phyloP scores from a whole-genome alignment of 352 stramenopile genomes.

The Globisporangium cystogenes region DNA sequence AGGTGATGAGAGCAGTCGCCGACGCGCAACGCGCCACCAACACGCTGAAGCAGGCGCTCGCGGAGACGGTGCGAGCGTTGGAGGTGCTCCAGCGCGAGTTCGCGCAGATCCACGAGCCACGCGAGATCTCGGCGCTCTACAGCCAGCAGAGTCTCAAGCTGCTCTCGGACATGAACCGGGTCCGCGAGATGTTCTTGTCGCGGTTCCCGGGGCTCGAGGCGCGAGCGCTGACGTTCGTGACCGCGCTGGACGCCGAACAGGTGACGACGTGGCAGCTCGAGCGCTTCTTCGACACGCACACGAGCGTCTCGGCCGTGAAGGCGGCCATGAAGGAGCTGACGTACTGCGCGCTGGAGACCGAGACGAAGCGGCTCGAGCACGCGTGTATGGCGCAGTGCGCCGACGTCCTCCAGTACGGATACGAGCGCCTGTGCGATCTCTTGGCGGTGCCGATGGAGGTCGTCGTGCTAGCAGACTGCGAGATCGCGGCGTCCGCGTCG shows the following conservation, averaged over 20 bases:
- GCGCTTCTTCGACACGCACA: conserved; percentile 48
- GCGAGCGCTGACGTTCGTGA: conserved; percentile 50
- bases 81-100: conserved; percentile 16
- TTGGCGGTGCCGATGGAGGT: conserved; percentile 36
- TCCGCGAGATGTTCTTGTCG: conserved; percentile 53
- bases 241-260: conserved; percentile 28
- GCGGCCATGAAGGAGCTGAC: conserved; percentile 45
- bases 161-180: conserved; percentile 31
- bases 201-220: conserved; percentile 61
- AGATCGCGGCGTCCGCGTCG: not conserved
- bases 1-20: conserved; percentile 15
- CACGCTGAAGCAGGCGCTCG: conserved; percentile 1
- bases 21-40: conserved; percentile 16
- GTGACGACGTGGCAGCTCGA: conserved; percentile 62
- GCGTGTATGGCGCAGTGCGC: conserved; percentile 27
- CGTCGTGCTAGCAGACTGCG: conserved; percentile 16
- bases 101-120: conserved; percentile 22
- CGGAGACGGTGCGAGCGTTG: conserved; percentile 17
- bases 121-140: conserved; percentile 56
- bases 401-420: conserved; percentile 58
- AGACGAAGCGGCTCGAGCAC: conserved; percentile 47
- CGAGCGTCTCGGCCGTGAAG: conserved; percentile 60
- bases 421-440: conserved; percentile 56
- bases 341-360: conserved; percentile 36
- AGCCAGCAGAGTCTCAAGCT: conserved; percentile 30